Evolutionary conservation across 139 green algal genomes (phyloP), one percentile per base, ranked within the genome.

Genomic region (Volvox reticuliferus): DNA sequence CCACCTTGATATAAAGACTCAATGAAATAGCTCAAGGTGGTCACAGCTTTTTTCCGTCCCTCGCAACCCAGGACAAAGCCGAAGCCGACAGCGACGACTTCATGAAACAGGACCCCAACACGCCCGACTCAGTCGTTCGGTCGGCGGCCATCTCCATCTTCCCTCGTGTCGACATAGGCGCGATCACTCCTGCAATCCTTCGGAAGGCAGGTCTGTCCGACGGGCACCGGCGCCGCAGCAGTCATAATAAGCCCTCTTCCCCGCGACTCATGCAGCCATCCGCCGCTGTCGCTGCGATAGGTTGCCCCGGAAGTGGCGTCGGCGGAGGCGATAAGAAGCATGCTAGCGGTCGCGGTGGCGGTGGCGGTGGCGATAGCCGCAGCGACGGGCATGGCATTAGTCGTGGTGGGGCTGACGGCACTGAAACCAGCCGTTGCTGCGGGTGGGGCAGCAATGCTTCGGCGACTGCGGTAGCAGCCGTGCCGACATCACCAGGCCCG

Each of bases 61-160:
- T 12, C 78, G 37, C 35, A 35, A n/a, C 37, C 30, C 69, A 89
- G 85, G 85, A 89, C 28, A 89, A 82, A 18, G 32, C 85, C 16
- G 85, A 89, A 18, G 37, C 85, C 1, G 85, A 89, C 85, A 82
- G 69, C 44, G 37, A 89, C n/a, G 85, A 89, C 37, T 89, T 89
- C 19, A 61, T 89, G 44, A 89, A 89, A 14, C 69, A 35, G 3
- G 85, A 89, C 85, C 68, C 85, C 28, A 82, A 87, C 62, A 85
- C 86, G 87, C 87, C 76, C 33, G 79, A 87, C 2, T 37, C 35
- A 12, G 33, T 86, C 32, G 79, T 91, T 28, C 69, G 69, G n/a
- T 89, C 85, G 3, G 32, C 61, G 44, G 85, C 85, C 1, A n/a
- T 91, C 9, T 77, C 76, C 19, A 30, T 91, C 22, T 81, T 71